Conservation (phyloP, 2,329 filamentous ascomycete species). For the Fusarium armeniacum region DNA sequence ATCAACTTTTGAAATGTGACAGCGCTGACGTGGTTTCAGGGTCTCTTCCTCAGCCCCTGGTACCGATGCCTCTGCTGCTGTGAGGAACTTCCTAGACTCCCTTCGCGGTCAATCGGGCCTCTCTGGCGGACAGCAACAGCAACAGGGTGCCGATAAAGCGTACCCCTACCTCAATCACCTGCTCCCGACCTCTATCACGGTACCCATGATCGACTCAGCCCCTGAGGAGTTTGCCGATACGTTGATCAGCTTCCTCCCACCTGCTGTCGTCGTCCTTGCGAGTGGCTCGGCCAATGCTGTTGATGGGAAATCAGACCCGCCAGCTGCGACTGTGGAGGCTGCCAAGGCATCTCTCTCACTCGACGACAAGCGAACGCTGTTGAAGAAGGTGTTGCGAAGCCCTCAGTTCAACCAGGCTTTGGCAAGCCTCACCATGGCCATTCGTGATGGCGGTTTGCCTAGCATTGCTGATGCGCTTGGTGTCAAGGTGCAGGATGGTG, state of each 20-base stretch:
- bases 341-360: constrained; percentile 80
- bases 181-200: constrained; percentile 80
- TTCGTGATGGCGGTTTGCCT: constrained; percentile 90
- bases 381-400: constrained; percentile 86
- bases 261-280: constrained; percentile 81
- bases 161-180: constrained; percentile 91
- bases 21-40: constrained; percentile 67
- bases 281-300: constrained; percentile 72
- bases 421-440: constrained; percentile 85
- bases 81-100: constrained; percentile 91
- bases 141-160: constrained; percentile 64
- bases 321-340: constrained; percentile 75
- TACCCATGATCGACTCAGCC: constrained; percentile 78
- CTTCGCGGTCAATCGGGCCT: constrained; percentile 70
- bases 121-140: constrained; percentile 54
- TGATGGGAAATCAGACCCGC: constrained; percentile 73
- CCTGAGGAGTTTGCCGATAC: constrained; percentile 77
- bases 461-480: constrained; percentile 89
- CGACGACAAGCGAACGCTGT: constrained; percentile 82
- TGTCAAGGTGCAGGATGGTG: constrained; percentile 86
- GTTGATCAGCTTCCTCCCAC: constrained; percentile 83
- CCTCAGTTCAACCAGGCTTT: constrained; percentile 93
- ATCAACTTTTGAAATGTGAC: constrained; percentile 44
- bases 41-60: constrained; percentile 72
- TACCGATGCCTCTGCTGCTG: constrained; percentile 81